Evolutionary conservation across 2,329 filamentous ascomycete genomes (phyloP).

Genomic region (Fusarium praegraminearum): DNA sequence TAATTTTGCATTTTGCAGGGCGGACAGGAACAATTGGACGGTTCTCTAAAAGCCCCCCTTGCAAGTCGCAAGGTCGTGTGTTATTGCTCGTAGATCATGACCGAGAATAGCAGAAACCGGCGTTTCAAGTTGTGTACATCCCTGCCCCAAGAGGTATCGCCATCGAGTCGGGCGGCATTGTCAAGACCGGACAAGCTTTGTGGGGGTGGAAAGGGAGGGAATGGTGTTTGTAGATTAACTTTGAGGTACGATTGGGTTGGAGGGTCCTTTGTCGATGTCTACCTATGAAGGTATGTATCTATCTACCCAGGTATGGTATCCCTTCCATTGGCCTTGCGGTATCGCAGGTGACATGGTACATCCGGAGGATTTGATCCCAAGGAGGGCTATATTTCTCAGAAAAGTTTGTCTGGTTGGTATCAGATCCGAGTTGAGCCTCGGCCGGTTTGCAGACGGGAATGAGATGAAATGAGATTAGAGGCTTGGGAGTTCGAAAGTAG

Average conservation of each 20-base stretch:
- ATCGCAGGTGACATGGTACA: not conserved
- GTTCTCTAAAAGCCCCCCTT: not conserved
- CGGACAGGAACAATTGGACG: constrained; percentile 16
- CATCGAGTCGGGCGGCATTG: constrained; percentile 47
- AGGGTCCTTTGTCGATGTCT: constrained; percentile 16
- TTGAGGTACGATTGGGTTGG: constrained; percentile 29
- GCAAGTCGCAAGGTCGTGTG: constrained; percentile 7
- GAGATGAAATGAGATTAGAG: constrained; percentile 7
- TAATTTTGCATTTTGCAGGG: constrained; percentile 9
- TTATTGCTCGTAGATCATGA: constrained; percentile 44
- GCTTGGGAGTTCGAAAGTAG: not conserved
- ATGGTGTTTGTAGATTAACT: constrained; percentile 36
- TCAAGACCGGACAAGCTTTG: constrained; percentile 57
- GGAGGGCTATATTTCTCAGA: not conserved
- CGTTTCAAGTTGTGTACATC: constrained; percentile 53
- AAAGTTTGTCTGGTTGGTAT: not conserved
- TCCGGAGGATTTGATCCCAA: constrained; percentile 25
- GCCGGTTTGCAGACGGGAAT: constrained; percentile 6
- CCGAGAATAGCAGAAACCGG: constrained; percentile 45
- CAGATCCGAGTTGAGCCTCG: constrained; percentile 20
- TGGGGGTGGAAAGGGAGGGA: constrained; percentile 41
- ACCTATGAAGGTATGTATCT: not conserved
- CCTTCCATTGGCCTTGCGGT: not conserved
- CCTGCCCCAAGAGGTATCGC: constrained; percentile 47
- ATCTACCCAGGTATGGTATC: not conserved